phyloP scores from a whole-genome alignment of 2,329 filamentous ascomycete species.

The Pseudocercospora pini-densiflorae region DNA sequence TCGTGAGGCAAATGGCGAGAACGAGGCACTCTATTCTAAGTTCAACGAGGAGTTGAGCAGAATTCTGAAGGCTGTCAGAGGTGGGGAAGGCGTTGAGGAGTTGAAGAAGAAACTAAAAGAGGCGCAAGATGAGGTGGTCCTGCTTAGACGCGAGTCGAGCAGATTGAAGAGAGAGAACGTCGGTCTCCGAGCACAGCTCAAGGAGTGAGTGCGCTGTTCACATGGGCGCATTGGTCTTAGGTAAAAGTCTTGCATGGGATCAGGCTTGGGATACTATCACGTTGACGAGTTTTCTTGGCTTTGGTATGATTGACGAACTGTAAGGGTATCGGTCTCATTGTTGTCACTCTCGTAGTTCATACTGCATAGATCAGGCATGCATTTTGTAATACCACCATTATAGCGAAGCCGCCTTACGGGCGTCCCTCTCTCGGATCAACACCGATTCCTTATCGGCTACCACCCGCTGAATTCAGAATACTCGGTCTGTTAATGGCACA shows the following conservation, averaged over 20 bases:
- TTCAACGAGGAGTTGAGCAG: constrained; percentile 91
- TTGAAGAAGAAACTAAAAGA: constrained; percentile 73
- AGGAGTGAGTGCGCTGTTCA: constrained; percentile 35
- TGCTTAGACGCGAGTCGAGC: constrained; percentile 83
- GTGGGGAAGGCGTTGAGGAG: constrained; percentile 79
- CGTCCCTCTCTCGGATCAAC: too few species aligned
- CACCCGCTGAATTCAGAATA: too few species aligned
- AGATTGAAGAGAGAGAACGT: constrained; percentile 81
- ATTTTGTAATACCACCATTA: background rate
- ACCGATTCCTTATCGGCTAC: too few species aligned
- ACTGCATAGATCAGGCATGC: background rate
- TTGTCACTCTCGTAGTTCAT: background rate
- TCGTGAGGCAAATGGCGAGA: constrained; percentile 85
- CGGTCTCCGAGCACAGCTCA: constrained; percentile 60
- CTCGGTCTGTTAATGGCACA: too few species aligned
- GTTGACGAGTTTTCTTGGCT: background rate
- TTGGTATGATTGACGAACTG: background rate
- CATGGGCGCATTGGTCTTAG: background rate
- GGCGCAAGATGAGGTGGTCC: constrained; percentile 74
- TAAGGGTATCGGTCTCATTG: background rate
- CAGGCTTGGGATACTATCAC: background rate
- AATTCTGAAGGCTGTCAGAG: constrained; percentile 75
- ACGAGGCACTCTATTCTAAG: constrained; percentile 86
- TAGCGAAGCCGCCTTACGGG: too few species aligned
- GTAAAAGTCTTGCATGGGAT: background rate